Base-by-base conservation (phyloP, 345 rosid species). In the Populus deltoides region DNA sequence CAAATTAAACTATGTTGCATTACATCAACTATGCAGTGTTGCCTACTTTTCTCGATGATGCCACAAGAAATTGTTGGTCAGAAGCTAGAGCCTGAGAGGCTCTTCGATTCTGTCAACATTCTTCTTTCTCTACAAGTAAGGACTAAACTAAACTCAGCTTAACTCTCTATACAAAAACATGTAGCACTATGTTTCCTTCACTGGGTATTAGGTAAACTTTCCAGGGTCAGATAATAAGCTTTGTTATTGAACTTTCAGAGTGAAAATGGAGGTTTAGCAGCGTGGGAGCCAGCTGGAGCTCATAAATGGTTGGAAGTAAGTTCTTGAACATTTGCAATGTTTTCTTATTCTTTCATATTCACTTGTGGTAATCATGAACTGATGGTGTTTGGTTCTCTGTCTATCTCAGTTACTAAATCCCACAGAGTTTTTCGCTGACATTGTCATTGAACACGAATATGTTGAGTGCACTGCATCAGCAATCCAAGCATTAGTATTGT, bases 41-140 rank as follows among this genome's bases (percentile, higher is more conserved):
- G 92, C 78, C 83, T 93, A 0, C 78, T 89, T 45, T 85, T 93
- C 59, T 89, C 97, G 9, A 83, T 83, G 88, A 85, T 93, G 93
- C 90, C 97, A 69, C 83, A 90, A 7, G 89, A 89, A 36, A 83
- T 88, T 68, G 92, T 91, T 71, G 97, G 97, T 18, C 77, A 81
- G 38, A 85, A 81, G 77, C 80, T 91, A 86, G 86, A 91, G 66
- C 86, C 92, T 0, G 84, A 83, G 61, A 79, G 78, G 12, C 63
- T 91, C 29, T 85, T 82, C 35, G 90, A 93, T 81, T 79, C 92
- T 36, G 94, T 93, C 79, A 81, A 82, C 75, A 75, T 91, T 70
- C 70, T 93, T 12, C 83, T 91, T 7, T 90, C 97, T 62, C 69
- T 88, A 51, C 93, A 90, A 84, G 96, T 90, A 68, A 83, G 66